Percentiles rank a stretch among this genome's conserved stretches.
phyloP scores from a whole-genome alignment of 2,329 filamentous ascomycete species.

The Colletotrichum sp. region DNA sequence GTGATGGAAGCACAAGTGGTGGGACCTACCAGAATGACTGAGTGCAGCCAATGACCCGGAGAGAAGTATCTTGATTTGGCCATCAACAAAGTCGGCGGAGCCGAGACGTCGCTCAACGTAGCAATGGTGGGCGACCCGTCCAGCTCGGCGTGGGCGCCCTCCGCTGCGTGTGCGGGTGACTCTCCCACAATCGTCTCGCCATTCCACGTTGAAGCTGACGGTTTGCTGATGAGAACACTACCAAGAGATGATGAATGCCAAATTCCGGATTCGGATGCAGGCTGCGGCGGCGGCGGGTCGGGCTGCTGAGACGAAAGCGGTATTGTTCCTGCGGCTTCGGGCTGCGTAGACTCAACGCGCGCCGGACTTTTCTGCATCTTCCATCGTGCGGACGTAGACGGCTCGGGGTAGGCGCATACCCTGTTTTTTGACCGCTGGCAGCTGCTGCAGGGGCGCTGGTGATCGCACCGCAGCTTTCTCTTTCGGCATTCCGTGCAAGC shows the following conservation, averaged over 20 bases:
- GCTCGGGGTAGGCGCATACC: slow-evolving; percentile 55
- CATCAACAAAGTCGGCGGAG: background rate
- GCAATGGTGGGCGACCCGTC: background rate
- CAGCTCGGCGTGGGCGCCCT: background rate
- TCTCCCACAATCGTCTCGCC: background rate
- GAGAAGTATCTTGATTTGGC: background rate
- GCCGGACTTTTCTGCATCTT: background rate
- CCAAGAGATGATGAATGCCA: background rate
- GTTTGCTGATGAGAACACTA: background rate
- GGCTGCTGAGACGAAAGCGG: background rate
- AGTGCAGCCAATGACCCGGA: background rate
- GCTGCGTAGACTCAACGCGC: background rate
- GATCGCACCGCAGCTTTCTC: slow-evolving; percentile 67
- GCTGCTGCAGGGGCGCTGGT: slow-evolving; percentile 61
- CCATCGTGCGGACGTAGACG: slow-evolving; percentile 29
- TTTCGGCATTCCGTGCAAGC: slow-evolving; percentile 63
- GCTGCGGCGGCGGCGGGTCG: background rate
- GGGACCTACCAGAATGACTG: slow-evolving; percentile 20
- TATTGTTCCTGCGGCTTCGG: background rate
- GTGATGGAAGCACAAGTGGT: background rate
- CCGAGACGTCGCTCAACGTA: background rate
- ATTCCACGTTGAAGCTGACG: background rate
- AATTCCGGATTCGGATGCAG: background rate
- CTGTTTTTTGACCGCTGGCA: slow-evolving; percentile 60
- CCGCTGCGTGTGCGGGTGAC: background rate